Evolutionary conservation across 805 yeast species (phyloP).

Genomic region (Kregervanrija delftensis): DNA sequence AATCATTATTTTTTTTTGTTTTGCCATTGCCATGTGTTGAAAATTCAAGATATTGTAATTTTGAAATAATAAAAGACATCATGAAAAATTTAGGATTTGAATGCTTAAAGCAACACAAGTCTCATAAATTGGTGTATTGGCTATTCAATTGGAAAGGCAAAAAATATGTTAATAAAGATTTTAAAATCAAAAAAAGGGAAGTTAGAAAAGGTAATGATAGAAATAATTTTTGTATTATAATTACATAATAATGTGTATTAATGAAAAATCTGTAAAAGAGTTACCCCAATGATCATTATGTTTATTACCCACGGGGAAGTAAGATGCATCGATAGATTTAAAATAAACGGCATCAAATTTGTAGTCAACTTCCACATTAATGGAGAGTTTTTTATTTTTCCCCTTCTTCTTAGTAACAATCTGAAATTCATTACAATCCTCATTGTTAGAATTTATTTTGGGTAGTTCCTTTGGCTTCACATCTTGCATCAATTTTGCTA

Average conservation of each 20-base stretch:
- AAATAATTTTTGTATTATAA: conserved; percentile 62
- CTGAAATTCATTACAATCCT: conserved; percentile 12
- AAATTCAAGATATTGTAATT: conserved; percentile 70
- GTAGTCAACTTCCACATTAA: conserved; percentile 12
- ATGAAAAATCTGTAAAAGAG: conserved; percentile 23
- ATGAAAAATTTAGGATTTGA: conserved; percentile 57
- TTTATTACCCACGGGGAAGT: conserved; percentile 1
- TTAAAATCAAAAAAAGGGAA: conserved; percentile 36
- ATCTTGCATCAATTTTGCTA: conserved; percentile 11
- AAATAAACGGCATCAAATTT: conserved; percentile 13
- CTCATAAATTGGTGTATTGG: conserved; percentile 72
- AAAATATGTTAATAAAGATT: conserved; percentile 6
- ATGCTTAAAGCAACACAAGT: conserved; percentile 40
- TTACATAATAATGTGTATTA: conserved; percentile 15
- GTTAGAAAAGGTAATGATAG: conserved; percentile 48
- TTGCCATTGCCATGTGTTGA: conserved; percentile 80
- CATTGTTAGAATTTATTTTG: background rate
- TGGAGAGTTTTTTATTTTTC: conserved; percentile 5
- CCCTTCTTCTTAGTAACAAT: conserved; percentile 10
- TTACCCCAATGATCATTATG: conserved; percentile 16
- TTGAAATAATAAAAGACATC: conserved; percentile 24
- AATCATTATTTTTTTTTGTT: conserved; percentile 61
- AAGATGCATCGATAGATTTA: background rate
- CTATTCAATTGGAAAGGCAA: conserved; percentile 45
- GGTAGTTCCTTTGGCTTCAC: background rate